These are phyloP conservation scores for Hyphodiscus sp. DNA, from an alignment of 2,329 filamentous ascomycete species.

Conservation along the genomic window DNA sequence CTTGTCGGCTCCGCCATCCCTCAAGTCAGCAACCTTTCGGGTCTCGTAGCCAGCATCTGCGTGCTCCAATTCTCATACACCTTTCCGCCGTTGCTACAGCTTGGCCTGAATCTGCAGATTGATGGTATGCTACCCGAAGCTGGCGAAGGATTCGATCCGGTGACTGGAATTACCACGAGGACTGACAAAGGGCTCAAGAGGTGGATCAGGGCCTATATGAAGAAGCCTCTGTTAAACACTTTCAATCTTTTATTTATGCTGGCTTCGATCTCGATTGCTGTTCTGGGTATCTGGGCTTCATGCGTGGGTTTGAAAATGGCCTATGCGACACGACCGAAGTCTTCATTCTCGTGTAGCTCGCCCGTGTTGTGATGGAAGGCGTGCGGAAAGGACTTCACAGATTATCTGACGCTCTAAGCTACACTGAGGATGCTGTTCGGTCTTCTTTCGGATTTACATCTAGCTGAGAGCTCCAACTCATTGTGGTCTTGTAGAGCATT, in stretches of 20 bases:
- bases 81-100: neutral
- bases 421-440: too few relatives aligned
- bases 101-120: conserved; percentile 29
- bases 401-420: too few relatives aligned
- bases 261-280: neutral
- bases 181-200: neutral
- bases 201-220: neutral
- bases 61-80: neutral
- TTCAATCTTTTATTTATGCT: neutral
- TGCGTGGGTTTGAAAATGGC: neutral
- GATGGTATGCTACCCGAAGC: neutral
- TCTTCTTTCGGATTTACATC: too few relatives aligned
- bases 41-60: neutral
- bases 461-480: too few relatives aligned
- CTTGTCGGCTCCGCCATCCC: neutral
- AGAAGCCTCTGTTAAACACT: neutral
- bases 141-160: neutral
- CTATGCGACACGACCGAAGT: neutral
- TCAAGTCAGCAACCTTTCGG: neutral
- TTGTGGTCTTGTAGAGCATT: too few relatives aligned
- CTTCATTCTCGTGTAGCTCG: neutral
- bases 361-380: too few relatives aligned
- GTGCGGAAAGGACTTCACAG: too few relatives aligned
- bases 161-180: neutral
- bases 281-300: neutral